A percentile compares a stretch with the other conserved stretches of the same genome.
Evolutionary conservation across 192 early-diverging fungal genomes (phyloP).

Genomic region (Podochytrium sp.): DNA sequence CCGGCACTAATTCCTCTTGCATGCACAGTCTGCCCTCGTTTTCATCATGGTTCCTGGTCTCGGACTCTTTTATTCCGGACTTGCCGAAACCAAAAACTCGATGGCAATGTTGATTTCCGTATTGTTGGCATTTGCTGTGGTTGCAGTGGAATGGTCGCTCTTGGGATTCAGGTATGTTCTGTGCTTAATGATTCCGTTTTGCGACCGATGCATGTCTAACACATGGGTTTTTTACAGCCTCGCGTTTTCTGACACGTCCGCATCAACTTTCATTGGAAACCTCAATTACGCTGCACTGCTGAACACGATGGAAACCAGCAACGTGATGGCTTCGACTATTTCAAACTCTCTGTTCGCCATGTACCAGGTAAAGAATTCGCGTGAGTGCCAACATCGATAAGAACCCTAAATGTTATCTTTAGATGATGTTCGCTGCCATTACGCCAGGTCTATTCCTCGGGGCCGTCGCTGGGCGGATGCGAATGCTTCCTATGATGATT

Average conservation of each 20-base stretch:
- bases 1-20: too few relatives aligned
- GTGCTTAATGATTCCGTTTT: too few relatives aligned
- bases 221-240: too few relatives aligned
- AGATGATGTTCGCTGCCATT: slow-evolving; percentile 85
- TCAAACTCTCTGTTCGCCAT: slow-evolving; percentile 68
- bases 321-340: slow-evolving; percentile 60
- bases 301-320: slow-evolving; percentile 32
- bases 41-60: slow-evolving; percentile 96
- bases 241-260: slow-evolving; percentile 70
- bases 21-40: slow-evolving; percentile 76
- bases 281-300: slow-evolving; percentile 23
- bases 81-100: slow-evolving; percentile 92
- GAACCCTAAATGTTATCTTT: neutral
- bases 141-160: too few relatives aligned
- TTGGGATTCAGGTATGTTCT: too few relatives aligned
- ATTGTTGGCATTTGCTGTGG: slow-evolving; percentile 71
- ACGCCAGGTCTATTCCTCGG: slow-evolving; percentile 93
- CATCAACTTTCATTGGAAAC: slow-evolving; percentile 27
- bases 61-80: slow-evolving; percentile 95
- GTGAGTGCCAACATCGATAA: too few relatives aligned
- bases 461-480: slow-evolving; percentile 85
- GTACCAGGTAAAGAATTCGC: slow-evolving; percentile 77
- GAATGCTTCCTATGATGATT: slow-evolving; percentile 81
- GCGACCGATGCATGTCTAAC: too few relatives aligned
- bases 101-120: slow-evolving; percentile 87